Percentiles rank a stretch among this genome's conserved stretches.
Evolutionary conservation across 2,329 filamentous ascomycete species (phyloP).

Genomic region (Thelonectria rubi): DNA sequence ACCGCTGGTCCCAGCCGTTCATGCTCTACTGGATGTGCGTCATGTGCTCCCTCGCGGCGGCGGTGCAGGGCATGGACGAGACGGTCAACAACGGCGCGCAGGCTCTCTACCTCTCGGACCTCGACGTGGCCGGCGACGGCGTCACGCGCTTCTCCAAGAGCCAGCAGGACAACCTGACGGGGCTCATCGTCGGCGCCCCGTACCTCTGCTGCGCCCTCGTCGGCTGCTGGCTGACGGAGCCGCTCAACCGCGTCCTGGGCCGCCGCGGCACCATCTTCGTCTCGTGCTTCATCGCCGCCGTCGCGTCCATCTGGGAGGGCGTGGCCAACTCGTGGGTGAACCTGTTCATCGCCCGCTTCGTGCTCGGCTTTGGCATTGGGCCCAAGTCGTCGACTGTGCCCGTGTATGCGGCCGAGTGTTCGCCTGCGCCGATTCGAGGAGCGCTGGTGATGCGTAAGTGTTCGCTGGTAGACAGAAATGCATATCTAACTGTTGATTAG

Average conservation of each 20-base stretch:
- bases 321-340: constrained; percentile 62
- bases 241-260: constrained; percentile 75
- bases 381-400: constrained; percentile 70
- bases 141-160: constrained; percentile 39
- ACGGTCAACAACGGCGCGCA: constrained; percentile 70
- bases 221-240: constrained; percentile 70
- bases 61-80: constrained; percentile 70
- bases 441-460: constrained; percentile 74
- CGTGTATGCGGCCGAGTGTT: constrained; percentile 76
- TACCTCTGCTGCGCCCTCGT: constrained; percentile 74
- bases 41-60: constrained; percentile 68
- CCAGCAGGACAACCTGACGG: constrained; percentile 63
- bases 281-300: constrained; percentile 68
- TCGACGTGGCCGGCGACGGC: constrained; percentile 63
- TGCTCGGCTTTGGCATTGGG: constrained; percentile 47
- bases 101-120: constrained; percentile 69
- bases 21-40: constrained; percentile 46
- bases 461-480: not conserved
- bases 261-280: constrained; percentile 77
- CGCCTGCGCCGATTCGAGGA: constrained; percentile 71
- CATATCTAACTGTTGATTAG: not conserved
- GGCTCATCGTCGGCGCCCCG: constrained; percentile 68
- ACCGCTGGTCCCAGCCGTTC: constrained; percentile 44
- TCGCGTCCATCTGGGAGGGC: constrained; percentile 61
- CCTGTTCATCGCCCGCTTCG: constrained; percentile 53